Conservation (phyloP, 768 basidiomycete species). For the Xerocomus brunneocitrinus region DNA sequence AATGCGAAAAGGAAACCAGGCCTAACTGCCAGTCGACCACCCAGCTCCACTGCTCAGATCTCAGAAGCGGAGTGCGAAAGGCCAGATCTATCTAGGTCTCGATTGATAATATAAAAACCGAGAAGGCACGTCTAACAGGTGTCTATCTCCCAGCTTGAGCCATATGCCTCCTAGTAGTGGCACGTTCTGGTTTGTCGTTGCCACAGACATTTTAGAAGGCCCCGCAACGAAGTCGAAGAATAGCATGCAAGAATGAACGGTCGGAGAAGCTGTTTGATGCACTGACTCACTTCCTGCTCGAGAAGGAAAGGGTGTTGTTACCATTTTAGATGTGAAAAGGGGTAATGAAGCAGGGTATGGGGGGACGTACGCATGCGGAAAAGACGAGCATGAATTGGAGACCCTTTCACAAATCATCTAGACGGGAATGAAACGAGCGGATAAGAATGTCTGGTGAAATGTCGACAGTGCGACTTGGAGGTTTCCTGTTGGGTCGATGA, state of each 20-base stretch:
- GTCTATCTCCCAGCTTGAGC: not conserved
- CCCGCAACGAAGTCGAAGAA: constrained; percentile 8
- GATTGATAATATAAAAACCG: constrained; percentile 8
- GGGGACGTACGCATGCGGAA: constrained; percentile 8
- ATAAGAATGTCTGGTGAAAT: not conserved
- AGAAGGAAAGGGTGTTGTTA: constrained; percentile 8
- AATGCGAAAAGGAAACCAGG: not conserved
- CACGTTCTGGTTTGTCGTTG: constrained; percentile 9
- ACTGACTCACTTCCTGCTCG: constrained; percentile 2
- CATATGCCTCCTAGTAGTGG: not conserved
- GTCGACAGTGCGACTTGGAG: constrained; percentile 3
- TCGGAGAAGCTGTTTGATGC: constrained; percentile 10
- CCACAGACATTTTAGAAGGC: constrained; percentile 4
- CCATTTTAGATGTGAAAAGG: constrained; percentile 9
- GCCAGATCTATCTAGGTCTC: constrained; percentile 7
- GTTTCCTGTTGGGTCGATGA: constrained; percentile 8
- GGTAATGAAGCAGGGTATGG: constrained; percentile 15
- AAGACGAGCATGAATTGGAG: constrained; percentile 4
- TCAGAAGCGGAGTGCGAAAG: not conserved
- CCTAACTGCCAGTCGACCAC: not conserved
- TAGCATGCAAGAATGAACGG: constrained; percentile 1
- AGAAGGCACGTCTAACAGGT: constrained; percentile 6
- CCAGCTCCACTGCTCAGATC: not conserved
- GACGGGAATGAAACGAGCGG: constrained; percentile 23
- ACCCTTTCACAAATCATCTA: not conserved